Percentiles rank a stretch among this genome's conserved stretches.
Conservation (phyloP, 768 basidiomycete species). For the Agaricus sinodeliciosus region DNA sequence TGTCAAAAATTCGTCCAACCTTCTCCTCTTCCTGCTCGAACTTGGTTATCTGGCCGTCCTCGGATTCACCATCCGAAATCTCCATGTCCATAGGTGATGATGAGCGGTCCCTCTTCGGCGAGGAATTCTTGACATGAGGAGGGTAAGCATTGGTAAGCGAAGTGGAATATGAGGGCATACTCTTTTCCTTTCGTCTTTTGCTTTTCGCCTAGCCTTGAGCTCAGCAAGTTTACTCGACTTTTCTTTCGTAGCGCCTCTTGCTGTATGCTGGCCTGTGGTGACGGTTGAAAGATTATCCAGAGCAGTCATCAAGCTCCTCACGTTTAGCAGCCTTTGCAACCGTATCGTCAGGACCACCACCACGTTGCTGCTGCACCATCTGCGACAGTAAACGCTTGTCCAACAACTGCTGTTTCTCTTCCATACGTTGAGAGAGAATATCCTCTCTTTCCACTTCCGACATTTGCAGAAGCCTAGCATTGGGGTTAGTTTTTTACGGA, state of each 20-base stretch:
- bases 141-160: conserved; percentile 8
- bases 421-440: conserved; percentile 72
- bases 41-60: conserved; percentile 73
- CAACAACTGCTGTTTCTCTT: conserved; percentile 70
- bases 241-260: conserved; percentile 72
- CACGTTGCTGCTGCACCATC: conserved; percentile 63
- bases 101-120: conserved; percentile 59
- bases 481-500: not conserved
- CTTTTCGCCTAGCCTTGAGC: conserved; percentile 79
- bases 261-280: conserved; percentile 61
- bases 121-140: conserved; percentile 30
- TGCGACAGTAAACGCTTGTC: conserved; percentile 68
- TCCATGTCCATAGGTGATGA: conserved; percentile 86
- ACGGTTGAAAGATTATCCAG: conserved; percentile 8
- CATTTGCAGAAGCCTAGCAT: conserved; percentile 63
- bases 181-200: conserved; percentile 83
- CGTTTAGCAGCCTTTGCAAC: conserved; percentile 75
- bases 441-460: conserved; percentile 88
- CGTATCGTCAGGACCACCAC: conserved; percentile 43
- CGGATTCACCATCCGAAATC: conserved; percentile 79
- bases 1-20: conserved; percentile 37
- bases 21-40: conserved; percentile 71
- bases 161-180: conserved; percentile 36
- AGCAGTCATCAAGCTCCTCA: conserved; percentile 26
- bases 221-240: conserved; percentile 77